These are phyloP conservation scores for Mycena filopes DNA, from an alignment of 768 basidiomycete species.

Conservation along the genomic window DNA sequence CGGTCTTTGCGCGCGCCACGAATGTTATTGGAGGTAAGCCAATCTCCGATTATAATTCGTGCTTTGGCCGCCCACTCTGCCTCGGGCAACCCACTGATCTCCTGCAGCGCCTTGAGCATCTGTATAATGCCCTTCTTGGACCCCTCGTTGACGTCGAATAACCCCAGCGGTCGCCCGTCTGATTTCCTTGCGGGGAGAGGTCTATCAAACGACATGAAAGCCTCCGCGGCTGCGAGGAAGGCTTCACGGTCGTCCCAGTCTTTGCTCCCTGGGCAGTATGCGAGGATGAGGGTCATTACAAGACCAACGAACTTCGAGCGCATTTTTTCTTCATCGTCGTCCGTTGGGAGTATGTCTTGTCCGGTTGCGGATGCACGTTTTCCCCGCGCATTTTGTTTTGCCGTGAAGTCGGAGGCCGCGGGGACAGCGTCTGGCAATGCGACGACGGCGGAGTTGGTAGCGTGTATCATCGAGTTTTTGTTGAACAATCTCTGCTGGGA, in stretches of 20 bases:
- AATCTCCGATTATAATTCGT: constrained; percentile 42
- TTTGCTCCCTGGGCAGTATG: constrained; percentile 31
- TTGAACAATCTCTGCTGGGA: constrained; percentile 43
- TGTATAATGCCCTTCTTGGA: constrained; percentile 43
- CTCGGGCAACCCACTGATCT: constrained; percentile 31
- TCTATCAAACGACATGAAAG: constrained; percentile 33
- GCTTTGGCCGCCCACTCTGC: constrained; percentile 36
- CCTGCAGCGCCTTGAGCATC: constrained; percentile 36
- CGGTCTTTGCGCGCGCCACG: constrained; percentile 37
- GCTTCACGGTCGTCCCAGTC: constrained; percentile 26
- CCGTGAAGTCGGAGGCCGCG: constrained; percentile 25
- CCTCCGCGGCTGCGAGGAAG: constrained; percentile 15
- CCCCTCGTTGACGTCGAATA: constrained; percentile 44
- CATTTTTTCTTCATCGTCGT: constrained; percentile 30
- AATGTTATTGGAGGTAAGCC: constrained; percentile 41
- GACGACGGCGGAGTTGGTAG: constrained; percentile 36
- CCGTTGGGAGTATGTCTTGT: constrained; percentile 34
- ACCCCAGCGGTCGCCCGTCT: constrained; percentile 35
- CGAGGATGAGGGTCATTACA: constrained; percentile 27
- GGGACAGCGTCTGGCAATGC: constrained; percentile 23
- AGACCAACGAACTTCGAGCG: constrained; percentile 19
- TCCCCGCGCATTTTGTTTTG: constrained; percentile 31
- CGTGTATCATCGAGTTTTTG: constrained; percentile 37
- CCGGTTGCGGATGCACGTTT: constrained; percentile 31
- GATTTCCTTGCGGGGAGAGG: constrained; percentile 33